Evolutionary conservation across 352 stramenopile species (phyloP), one percentile per base, ranked within the genome.

Genomic region (Aphanomyces astaci): DNA sequence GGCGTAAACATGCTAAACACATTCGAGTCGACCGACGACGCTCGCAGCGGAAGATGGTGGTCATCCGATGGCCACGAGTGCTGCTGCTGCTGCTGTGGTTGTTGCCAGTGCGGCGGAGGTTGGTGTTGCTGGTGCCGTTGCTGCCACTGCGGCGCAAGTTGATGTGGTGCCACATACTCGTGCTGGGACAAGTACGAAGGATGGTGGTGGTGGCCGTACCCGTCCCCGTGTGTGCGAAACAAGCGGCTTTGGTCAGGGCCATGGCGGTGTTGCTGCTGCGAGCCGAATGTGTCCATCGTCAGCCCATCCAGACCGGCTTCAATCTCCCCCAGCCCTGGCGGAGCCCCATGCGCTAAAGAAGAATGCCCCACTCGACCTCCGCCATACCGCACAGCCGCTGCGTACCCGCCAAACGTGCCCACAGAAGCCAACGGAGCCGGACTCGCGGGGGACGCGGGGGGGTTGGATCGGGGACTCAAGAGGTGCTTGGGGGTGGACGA

Each of bases 331-430:
- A 19, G 45, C 0, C 32, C 19, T 25, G 33, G 45, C 11, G 56
- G n/a, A 10, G 28, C 4, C 39, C 25, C 11, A 24, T 10, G n/a
- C 13, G 31, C 7, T 24, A 30, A 30, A 19, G 74, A n/a, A n/a
- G n/a, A n/a, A n/a, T n/a, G n/a, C n/a, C n/a, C 67, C 39, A 84
- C 66, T 0, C 68, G 70, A 31, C 84, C 72, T 56, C 73, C 69
- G 24, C 86, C 86, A 59, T 79, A 95, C 0, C 87, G 84, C 49
- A 95, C 87, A 24, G 84, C 87, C 0, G 87, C 87, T 60, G 87
- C 87, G 46, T 95, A 95, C 17, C 87, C 87, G 24, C 78, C 71
- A 3, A 95, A 59, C 17, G 81, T 78, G 0, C 78, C 78, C 70
- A 82, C 90, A 0, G 71, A 57, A 68, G 79, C 79, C 22, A 54